Conservation (phyloP, 192 early-diverging fungal species). For the Coemansia umbellata region DNA sequence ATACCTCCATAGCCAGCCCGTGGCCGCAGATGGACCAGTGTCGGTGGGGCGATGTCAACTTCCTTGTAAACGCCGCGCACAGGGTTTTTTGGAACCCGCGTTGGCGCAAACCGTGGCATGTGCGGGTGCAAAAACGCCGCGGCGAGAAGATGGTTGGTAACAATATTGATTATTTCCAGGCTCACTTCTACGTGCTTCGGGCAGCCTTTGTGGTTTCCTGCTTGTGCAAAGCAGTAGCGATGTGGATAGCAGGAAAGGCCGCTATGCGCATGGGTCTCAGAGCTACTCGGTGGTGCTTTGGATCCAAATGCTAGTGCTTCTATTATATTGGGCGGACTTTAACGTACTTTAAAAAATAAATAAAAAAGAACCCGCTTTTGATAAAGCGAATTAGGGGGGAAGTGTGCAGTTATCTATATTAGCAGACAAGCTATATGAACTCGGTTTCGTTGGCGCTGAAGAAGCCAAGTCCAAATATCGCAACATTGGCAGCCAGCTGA, state of each 20-base stretch:
- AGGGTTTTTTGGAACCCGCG: constrained; percentile 10
- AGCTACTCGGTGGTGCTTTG: background rate
- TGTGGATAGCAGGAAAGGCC: background rate
- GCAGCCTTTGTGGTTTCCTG: constrained; percentile 21
- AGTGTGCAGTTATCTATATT: background rate
- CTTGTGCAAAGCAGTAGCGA: background rate
- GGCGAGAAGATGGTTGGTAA: constrained; percentile 8
- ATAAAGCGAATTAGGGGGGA: too few relatives aligned
- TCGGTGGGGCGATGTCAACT: constrained; percentile 40
- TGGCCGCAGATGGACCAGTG: constrained; percentile 37
- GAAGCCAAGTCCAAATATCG: constrained; percentile 59
- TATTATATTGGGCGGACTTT: too few relatives aligned
- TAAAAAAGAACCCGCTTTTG: background rate
- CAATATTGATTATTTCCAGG: constrained; percentile 13
- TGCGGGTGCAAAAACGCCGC: background rate
- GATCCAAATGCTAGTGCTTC: too few relatives aligned
- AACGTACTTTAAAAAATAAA: too few relatives aligned
- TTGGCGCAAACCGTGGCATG: constrained; percentile 30
- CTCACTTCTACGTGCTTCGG: constrained; percentile 10
- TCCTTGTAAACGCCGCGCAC: constrained; percentile 6
- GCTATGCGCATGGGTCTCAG: background rate
- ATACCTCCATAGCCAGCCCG: constrained; percentile 21
- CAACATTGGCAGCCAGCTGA: constrained; percentile 58
- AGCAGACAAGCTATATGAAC: background rate
- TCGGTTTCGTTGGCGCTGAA: constrained; percentile 53